Base-by-base conservation (phyloP, 2,329 filamentous ascomycete species). In the Fusarium sp. region DNA sequence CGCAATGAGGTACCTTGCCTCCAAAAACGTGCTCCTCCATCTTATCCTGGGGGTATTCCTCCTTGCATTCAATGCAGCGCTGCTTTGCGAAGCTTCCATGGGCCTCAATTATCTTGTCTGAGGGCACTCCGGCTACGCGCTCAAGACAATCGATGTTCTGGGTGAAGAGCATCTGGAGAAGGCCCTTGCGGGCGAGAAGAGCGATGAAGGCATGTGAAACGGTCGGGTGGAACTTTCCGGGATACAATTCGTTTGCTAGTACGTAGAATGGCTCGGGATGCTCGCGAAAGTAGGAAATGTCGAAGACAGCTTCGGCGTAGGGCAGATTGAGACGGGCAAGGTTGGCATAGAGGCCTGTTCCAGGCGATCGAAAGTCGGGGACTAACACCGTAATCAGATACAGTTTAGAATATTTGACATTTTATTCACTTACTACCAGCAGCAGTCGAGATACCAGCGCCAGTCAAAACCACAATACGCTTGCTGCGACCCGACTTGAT, bases 71-170 rank as follows among this genome's bases (percentile, higher is more conserved):
- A 74, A 98, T 94, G 79, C 96, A 99, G 71, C 91, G 88, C 81
- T 98, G 95, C 1, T 88, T 89, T 24, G 95, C 95, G 78, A 98
- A 99, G 78, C 94, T 97, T 47, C 96, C 96, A 79, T 99, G 96
- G 0, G 96, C 96, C 81, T 98, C 95, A 32, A 99, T 86, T 52
- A 99, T 94, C 79, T 88, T 90, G 4, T 95, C 90, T 0, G 83
- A 86, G 0, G 94, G 92, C 1, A 99, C 90, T 27, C 96, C 96
- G 14, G 95, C 96, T 72, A 88, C 86, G 24, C 94, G 89, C 81
- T 99, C 96, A 14, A 99, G 86, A 75, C 94, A 97, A 82, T 99
- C 96, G 72, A 99, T 98, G 77, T 99, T 99, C 78, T 99, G 96
- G 1, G 96, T 98, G 80, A 98, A 99, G 56, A 96, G 88, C 84